Base-by-base conservation (phyloP, 2,329 filamentous ascomycete genomes). In the Blastomyces percursus region DNA sequence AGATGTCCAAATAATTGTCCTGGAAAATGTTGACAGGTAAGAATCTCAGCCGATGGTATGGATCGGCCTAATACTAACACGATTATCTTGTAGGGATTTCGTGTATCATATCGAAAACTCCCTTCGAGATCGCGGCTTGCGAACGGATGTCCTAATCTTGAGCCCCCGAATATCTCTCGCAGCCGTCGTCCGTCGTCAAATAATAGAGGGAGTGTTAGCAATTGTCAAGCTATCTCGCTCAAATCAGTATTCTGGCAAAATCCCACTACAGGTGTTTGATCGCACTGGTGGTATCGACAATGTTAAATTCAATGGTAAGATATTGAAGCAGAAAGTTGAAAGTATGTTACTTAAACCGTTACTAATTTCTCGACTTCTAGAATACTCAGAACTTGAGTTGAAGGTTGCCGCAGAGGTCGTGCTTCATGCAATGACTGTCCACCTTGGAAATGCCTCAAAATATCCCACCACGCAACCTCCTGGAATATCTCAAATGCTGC, bases 231-330 rank as follows among this genome's bases (percentile, higher is more conserved):
- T 97, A 16, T 86, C 89, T 64, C 80, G 85, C 59, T 79, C 81
- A 55, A 84, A 90, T 27, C 88, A 96, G 70, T 79, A 81, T 42
- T 82, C 82, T 1, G 86, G 86, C 66, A 91, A 87, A 71, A 88
- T 97, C 59, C 84, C 89, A 0, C 78, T 96, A 2, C 90, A 93
- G 69, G 84, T 96, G 6, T 96, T 96, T 71, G 89, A 96, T 74
- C 87, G 91, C 32, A 87, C 85, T 50, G 82, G 80, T 11, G 90
- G 89, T n/a, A 79, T 80, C 21, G 84, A 84, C 68, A 91, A 90
- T 66, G 86, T 95, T 64, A 85, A 86, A 52, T 96, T 90, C 72
- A 90, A 96, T 69, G 81, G 82, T 83, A 69, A 69, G 78, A 16
- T 35, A 52, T 35, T 54, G n/a, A 16, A n/a, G 30, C 51, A 35